Evolutionary conservation across 2,329 filamentous ascomycete species (phyloP).

Genomic region (Blastomyces silverae): DNA sequence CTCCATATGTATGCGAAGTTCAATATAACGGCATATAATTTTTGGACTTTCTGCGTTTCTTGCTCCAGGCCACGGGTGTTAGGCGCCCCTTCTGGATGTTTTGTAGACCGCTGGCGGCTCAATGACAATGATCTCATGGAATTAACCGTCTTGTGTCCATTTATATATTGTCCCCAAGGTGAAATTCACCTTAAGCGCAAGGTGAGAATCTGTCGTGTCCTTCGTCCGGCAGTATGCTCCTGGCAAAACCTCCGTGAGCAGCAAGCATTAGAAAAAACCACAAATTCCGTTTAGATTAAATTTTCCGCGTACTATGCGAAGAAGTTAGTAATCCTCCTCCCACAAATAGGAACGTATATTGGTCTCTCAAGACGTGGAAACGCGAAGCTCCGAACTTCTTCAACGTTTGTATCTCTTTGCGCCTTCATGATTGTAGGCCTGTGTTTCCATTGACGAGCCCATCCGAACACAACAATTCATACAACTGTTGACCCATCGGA

Average conservation of each 20-base stretch:
- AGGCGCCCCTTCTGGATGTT: not conserved
- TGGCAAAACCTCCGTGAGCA: not conserved
- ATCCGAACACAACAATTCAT: not conserved
- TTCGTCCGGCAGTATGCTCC: not conserved
- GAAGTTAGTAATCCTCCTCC: not conserved
- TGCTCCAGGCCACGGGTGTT: not conserved
- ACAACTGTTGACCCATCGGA: not conserved
- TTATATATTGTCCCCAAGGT: too few relatives aligned
- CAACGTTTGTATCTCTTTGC: not conserved
- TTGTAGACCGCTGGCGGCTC: not conserved
- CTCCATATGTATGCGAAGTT: not conserved
- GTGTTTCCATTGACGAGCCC: not conserved
- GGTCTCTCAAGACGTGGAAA: not conserved
- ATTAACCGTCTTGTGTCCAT: too few relatives aligned
- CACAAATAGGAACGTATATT: not conserved
- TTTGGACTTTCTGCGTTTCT: not conserved
- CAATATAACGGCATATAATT: not conserved
- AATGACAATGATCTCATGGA: not conserved
- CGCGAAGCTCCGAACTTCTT: not conserved
- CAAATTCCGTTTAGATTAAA: too few relatives aligned
- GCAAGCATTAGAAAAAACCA: too few relatives aligned
- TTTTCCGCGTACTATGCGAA: not conserved
- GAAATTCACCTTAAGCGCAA: not conserved
- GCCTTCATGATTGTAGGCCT: not conserved
- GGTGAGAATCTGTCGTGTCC: not conserved